These are phyloP conservation scores for Hirsutella thompsonii DNA, from an alignment of 2,329 filamentous ascomycete genomes.

Conservation along the genomic window DNA sequence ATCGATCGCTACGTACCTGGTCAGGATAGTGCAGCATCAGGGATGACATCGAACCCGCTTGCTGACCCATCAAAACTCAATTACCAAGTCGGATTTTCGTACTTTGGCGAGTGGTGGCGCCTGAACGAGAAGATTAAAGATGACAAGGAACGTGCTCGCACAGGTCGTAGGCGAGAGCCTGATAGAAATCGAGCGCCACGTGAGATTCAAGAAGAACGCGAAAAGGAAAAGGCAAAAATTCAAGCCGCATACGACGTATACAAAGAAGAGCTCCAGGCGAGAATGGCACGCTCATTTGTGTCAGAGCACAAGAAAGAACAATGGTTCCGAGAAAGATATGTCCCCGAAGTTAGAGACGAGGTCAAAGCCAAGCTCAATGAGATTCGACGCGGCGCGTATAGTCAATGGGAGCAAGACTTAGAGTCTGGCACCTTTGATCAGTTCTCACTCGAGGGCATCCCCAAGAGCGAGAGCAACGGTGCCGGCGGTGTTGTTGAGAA, in stretches of 20 bases:
- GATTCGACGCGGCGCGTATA: slow-evolving; percentile 66
- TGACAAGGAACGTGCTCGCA: slow-evolving; percentile 59
- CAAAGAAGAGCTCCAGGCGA: slow-evolving; percentile 55
- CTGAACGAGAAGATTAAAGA: slow-evolving; percentile 73
- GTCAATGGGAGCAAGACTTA: slow-evolving; percentile 81
- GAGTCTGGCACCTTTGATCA: slow-evolving; percentile 82
- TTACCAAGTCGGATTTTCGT: slow-evolving; percentile 76
- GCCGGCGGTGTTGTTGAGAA: slow-evolving; percentile 78
- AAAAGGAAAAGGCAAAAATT: slow-evolving; percentile 67
- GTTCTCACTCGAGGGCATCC: slow-evolving; percentile 85
- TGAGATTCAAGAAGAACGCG: slow-evolving; percentile 59
- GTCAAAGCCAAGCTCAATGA: slow-evolving; percentile 67
- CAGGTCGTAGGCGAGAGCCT: slow-evolving; percentile 54
- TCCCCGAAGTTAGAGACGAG: slow-evolving; percentile 65
- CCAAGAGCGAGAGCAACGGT: slow-evolving; percentile 85
- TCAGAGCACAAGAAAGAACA: slow-evolving; percentile 88
- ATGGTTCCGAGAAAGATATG: slow-evolving; percentile 95
- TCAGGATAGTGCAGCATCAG: slow-evolving; percentile 40
- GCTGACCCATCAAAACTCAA: slow-evolving; percentile 59
- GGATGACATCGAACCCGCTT: slow-evolving; percentile 47
- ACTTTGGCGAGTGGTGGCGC: slow-evolving; percentile 79
- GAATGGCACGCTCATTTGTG: slow-evolving; percentile 83
- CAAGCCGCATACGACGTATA: slow-evolving; percentile 56
- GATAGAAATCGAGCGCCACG: slow-evolving; percentile 50
- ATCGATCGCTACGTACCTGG: slow-evolving; percentile 81